A percentile compares a stretch with the other conserved stretches of the same genome.
These are phyloP conservation scores for Gracilaria gracilis DNA, from an alignment of 23 red algal genomes.

Conservation along the genomic window DNA sequence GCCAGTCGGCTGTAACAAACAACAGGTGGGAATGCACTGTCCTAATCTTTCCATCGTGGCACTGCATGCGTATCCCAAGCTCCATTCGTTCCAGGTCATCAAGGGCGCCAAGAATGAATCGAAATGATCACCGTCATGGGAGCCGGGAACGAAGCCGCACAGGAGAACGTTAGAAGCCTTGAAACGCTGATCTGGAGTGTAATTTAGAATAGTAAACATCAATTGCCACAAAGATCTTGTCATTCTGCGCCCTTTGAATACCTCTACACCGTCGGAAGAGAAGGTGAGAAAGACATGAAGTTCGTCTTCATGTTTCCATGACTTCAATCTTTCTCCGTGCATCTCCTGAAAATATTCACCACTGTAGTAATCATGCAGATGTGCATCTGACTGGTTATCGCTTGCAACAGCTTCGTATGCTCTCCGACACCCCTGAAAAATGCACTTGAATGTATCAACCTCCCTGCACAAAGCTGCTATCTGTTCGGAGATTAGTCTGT, in stretches of 20 bases:
- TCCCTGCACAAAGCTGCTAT: background rate
- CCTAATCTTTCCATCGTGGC: background rate
- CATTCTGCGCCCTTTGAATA: constrained; percentile 19
- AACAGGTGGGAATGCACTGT: background rate
- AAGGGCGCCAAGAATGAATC: background rate
- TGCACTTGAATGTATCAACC: background rate
- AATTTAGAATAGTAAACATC: constrained; percentile 36
- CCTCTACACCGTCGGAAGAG: constrained; percentile 25
- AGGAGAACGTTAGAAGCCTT: constrained; percentile 7
- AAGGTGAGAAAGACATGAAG: background rate
- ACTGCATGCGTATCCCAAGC: background rate
- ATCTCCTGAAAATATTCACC: background rate
- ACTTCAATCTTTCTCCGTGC: background rate
- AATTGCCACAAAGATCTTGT: constrained; percentile 15
- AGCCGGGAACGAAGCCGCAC: constrained; percentile 5
- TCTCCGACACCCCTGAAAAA: background rate
- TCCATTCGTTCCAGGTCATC: constrained; percentile 2
- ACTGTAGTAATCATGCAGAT: background rate
- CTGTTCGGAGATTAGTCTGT: constrained; percentile 12
- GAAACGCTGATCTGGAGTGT: background rate
- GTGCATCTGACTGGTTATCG: background rate
- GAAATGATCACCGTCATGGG: constrained; percentile 13
- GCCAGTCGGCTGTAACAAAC: constrained; percentile 21
- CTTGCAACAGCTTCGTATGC: background rate
- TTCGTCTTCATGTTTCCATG: constrained; percentile 5